Conservation (phyloP, 2,329 filamentous ascomycete genomes). For the Pseudofabraea citricarpa region DNA sequence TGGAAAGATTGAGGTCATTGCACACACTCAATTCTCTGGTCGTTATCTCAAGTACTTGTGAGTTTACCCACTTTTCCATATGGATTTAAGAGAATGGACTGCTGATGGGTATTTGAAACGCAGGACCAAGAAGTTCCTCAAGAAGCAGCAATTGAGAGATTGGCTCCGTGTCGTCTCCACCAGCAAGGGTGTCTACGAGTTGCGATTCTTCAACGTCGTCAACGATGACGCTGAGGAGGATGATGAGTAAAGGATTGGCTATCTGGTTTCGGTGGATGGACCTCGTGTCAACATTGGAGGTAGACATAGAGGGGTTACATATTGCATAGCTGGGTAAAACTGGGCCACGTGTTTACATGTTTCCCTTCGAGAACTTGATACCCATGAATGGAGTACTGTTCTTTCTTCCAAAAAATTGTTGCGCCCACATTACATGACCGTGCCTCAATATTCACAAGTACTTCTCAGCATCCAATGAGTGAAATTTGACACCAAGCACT, state of each 20-base stretch:
- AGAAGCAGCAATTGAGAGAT: constrained; percentile 99
- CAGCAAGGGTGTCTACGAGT: constrained; percentile 97
- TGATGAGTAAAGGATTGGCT: constrained; percentile 72
- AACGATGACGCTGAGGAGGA: constrained; percentile 98
- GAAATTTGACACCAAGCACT: too few species aligned
- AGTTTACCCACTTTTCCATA: constrained; percentile 33
- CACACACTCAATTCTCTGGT: constrained; percentile 96
- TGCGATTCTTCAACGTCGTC: constrained; percentile 99
- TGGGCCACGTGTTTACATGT: too few species aligned
- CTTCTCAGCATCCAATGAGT: too few species aligned
- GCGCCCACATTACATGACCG: too few species aligned
- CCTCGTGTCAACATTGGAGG: too few species aligned
- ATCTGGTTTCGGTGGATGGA: constrained; percentile 4
- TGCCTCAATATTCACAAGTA: neutral
- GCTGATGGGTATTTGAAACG: constrained; percentile 18
- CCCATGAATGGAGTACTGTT: too few species aligned
- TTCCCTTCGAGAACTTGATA: too few species aligned
- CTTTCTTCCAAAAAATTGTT: too few species aligned
- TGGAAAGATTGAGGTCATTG: constrained; percentile 96
- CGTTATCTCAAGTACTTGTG: constrained; percentile 99
- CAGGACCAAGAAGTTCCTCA: constrained; percentile 99
- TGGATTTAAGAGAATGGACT: neutral
- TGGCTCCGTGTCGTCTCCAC: constrained; percentile 99
- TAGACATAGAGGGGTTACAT: constrained; percentile 8
- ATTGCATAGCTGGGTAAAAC: too few species aligned